Base-by-base conservation (phyloP, 352 stramenopile species). In the Phytophthora chlamydospora region DNA sequence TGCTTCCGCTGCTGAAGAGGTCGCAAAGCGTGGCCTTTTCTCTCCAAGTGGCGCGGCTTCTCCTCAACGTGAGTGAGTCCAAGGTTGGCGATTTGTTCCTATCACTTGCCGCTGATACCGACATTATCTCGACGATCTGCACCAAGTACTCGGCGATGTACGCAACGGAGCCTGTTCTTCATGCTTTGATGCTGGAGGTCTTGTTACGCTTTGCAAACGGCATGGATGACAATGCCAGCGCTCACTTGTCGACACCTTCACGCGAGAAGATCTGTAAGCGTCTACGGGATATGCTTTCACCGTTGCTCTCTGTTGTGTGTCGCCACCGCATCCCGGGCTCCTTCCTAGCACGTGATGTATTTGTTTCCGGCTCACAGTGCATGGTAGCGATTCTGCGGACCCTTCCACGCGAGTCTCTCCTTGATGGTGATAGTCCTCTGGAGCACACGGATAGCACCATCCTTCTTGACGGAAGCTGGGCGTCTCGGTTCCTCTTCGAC, bases 401-500 rank as follows among this genome's bases (percentile, higher is more conserved):
- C 1, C 64, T 75, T 42, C 68, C 75, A 12, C 56, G 41, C 5
- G 48, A 67, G 16, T 46, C 48, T 2, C 47, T 84, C 11, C 16
- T 74, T 4, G 29, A 55, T 3, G 62, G 54, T 3, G 45, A 55
- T 38, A 67, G 58, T 7, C 41, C 54, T 32, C 13, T 81, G 39
- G 38, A 76, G 19, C 71, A 75, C 42, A 78, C 65, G 6, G 75
- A 84, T 46, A 70, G 63, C 31, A 56, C 6, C 3, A 55, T 83
- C 2, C 27, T 83, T 42, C 27, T 78, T n/a, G 70, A 83, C 32
- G 65, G 66, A n/a, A 74, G 57, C 7, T 91, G 79, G 79, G 68
- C 63, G 12, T 80, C 80, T 16, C 60, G 82, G 11, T 69, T 89
- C 29, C 47, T 91, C 8, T 89, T 89, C 34, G 80, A 91, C 21